These are phyloP conservation scores for Pseudogymnoascus sp. DNA, from an alignment of 2,329 filamentous ascomycete genomes.

Conservation along the genomic window DNA sequence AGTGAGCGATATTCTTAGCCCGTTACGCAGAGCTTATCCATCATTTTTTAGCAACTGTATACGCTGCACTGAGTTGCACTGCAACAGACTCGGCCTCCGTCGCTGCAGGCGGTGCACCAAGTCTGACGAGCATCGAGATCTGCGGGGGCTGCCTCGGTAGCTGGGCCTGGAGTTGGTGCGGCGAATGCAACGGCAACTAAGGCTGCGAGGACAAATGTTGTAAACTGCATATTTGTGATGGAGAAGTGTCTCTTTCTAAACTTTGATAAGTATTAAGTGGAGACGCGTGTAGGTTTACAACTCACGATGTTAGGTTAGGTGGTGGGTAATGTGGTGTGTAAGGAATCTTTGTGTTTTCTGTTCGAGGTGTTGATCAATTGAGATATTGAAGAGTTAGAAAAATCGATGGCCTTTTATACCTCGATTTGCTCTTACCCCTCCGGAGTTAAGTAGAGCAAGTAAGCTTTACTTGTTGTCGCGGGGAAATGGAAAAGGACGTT, in stretches of 20 bases:
- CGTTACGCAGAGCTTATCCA: background rate
- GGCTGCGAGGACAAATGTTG: background rate
- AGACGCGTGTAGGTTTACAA: background rate
- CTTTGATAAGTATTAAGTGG: background rate
- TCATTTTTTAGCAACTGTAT: background rate
- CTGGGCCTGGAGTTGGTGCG: background rate
- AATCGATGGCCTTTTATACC: slow-evolving; percentile 1
- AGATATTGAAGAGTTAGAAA: background rate
- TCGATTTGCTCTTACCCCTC: background rate
- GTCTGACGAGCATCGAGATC: background rate
- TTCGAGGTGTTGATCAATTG: background rate
- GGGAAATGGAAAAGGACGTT: background rate
- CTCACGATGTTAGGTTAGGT: background rate
- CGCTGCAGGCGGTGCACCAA: background rate
- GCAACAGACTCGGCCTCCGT: background rate
- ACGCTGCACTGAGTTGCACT: background rate
- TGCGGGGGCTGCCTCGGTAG: background rate
- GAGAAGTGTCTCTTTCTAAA: background rate
- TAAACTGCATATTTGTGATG: background rate
- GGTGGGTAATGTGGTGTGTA: background rate
- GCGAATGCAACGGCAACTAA: background rate
- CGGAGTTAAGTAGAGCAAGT: background rate
- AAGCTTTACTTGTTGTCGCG: background rate
- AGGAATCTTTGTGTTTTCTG: background rate
- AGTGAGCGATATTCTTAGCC: background rate